A percentile compares a stretch with the other conserved stretches of the same genome.
Conservation (phyloP, 78 protist species). For the Dictyostelium brefeldianum region DNA sequence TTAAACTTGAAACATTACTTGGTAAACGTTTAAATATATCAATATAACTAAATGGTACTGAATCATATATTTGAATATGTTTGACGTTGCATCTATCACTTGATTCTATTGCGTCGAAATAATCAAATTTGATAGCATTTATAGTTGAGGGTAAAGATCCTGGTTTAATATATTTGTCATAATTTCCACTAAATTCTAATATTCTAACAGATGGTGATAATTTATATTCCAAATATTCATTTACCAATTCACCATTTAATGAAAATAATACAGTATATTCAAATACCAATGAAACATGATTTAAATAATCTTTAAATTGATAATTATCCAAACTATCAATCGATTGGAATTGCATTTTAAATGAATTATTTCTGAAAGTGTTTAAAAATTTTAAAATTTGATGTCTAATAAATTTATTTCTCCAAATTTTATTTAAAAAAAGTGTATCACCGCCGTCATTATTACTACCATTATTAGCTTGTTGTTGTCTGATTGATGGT, state of each 20-base stretch:
- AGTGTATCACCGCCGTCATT: not conserved
- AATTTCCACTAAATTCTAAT: not conserved
- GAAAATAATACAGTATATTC: too few relatives aligned
- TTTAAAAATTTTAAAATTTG: not conserved
- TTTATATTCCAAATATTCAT: not conserved
- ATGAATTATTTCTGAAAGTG: not conserved
- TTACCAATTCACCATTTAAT: not conserved
- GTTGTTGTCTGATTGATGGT: not conserved
- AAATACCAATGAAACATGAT: not conserved
- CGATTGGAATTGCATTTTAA: not conserved
- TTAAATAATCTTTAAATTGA: not conserved
- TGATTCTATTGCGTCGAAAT: too few relatives aligned
- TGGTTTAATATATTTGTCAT: not conserved
- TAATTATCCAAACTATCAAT: not conserved
- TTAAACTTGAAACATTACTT: too few relatives aligned
- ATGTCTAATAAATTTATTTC: not conserved
- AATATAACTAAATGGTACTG: too few relatives aligned
- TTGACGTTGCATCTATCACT: too few relatives aligned
- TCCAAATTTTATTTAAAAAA: slow-evolving; percentile 4
- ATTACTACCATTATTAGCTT: not conserved
- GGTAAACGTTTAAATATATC: too few relatives aligned
- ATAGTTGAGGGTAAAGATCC: not conserved
- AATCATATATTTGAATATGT: too few relatives aligned
- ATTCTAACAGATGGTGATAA: not conserved
- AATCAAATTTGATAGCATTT: too few relatives aligned